Evolutionary conservation across 495 filamentous ascomycete genomes (phyloP).

Genomic region (Evansstolkia leycettana): DNA sequence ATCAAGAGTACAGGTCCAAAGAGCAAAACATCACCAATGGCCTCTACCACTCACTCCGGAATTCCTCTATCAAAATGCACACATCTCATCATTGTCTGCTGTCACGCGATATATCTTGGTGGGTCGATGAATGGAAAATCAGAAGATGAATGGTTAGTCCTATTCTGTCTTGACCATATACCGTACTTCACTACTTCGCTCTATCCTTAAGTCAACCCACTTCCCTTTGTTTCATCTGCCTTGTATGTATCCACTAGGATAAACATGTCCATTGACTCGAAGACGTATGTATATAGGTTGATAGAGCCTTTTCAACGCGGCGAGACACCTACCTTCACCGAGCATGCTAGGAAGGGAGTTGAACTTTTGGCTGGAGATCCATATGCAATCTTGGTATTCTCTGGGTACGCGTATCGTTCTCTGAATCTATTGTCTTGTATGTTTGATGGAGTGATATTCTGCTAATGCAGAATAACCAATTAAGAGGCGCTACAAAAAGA

Average conservation of each 20-base stretch:
- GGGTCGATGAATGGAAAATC: constrained; percentile 43
- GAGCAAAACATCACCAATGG: too few species aligned
- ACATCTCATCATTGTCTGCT: constrained; percentile 64
- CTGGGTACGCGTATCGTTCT: constrained; percentile 40
- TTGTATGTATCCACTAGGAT: too few species aligned
- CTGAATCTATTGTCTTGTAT: neutral
- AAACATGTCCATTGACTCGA: neutral
- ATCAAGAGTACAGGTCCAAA: too few species aligned
- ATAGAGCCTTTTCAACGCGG: constrained; percentile 59
- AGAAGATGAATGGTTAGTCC: constrained; percentile 59
- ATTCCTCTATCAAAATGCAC: constrained; percentile 1
- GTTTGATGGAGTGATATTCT: neutral
- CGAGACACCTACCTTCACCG: constrained; percentile 60
- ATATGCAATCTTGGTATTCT: constrained; percentile 47
- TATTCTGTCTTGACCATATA: too few species aligned
- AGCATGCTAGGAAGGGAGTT: constrained; percentile 57
- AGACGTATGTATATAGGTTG: constrained; percentile 15
- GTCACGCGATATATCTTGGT: constrained; percentile 67
- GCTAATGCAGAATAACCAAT: constrained; percentile 4
- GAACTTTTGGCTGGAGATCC: constrained; percentile 24
- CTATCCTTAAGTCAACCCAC: too few species aligned
- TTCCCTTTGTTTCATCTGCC: too few species aligned
- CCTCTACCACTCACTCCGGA: too few species aligned
- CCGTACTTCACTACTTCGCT: too few species aligned
- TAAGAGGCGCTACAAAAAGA: constrained; percentile 52